These are phyloP conservation scores for Lasiosphaeria hispida DNA, from an alignment of 495 filamentous ascomycete genomes.

Conservation along the genomic window DNA sequence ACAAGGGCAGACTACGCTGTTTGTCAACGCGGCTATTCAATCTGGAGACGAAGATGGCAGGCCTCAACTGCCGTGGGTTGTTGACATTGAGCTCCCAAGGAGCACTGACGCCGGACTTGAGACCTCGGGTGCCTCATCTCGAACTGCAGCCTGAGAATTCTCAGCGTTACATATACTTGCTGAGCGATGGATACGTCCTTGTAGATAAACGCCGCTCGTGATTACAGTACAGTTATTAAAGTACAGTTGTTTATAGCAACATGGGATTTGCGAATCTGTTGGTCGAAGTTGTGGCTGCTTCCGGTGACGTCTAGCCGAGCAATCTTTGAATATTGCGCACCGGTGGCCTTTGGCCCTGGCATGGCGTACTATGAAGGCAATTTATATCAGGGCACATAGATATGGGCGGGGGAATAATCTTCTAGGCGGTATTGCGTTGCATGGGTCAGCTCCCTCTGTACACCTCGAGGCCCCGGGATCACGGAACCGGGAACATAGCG, in stretches of 20 bases:
- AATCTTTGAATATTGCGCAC: too few species aligned
- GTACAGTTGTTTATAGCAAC: background rate
- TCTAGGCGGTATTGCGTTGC: conserved; percentile 3
- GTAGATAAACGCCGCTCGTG: conserved; percentile 5
- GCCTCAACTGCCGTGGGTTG: conserved; percentile 58
- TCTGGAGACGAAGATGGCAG: conserved; percentile 37
- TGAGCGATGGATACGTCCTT: conserved; percentile 1
- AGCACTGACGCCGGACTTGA: conserved; percentile 6
- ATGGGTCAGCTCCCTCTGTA: conserved; percentile 2
- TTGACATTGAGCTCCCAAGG: conserved; percentile 57
- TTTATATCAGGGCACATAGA: conserved; percentile 1
- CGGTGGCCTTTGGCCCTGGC: too few species aligned
- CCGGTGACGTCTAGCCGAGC: background rate
- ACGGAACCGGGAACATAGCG: conserved; percentile 2
- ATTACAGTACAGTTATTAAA: conserved; percentile 2
- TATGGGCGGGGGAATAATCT: background rate
- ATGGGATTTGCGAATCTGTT: conserved; percentile 5
- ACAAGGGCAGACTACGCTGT: conserved; percentile 59
- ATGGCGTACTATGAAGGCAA: background rate
- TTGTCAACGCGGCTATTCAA: conserved; percentile 67
- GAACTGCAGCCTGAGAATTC: conserved; percentile 6
- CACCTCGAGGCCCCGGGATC: conserved; percentile 4
- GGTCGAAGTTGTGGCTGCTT: conserved; percentile 3
- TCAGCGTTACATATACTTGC: background rate
- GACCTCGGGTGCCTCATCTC: conserved; percentile 6